These are phyloP conservation scores for Calonectria hawksworthii DNA, from an alignment of 2,329 filamentous ascomycete genomes.

Conservation along the genomic window DNA sequence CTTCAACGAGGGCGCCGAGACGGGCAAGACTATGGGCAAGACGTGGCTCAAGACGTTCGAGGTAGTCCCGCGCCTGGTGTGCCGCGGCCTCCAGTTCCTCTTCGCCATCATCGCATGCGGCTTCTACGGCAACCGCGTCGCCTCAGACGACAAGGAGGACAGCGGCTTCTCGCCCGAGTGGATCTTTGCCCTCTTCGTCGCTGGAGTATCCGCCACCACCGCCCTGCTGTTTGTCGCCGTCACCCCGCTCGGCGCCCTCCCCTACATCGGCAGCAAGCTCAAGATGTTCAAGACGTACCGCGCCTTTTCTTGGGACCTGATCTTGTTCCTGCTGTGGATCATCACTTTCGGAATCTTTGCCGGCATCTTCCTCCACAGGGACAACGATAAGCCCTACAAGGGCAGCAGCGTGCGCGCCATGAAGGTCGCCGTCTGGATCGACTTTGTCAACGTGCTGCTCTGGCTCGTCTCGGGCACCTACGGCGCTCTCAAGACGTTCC, in stretches of 20 bases:
- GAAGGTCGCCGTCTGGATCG: constrained; percentile 81
- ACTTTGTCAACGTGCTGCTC: constrained; percentile 75
- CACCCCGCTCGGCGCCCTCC: constrained; percentile 53
- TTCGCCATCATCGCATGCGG: constrained; percentile 78
- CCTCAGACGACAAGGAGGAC: constrained; percentile 54
- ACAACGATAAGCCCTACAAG: constrained; percentile 65
- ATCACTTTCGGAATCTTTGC: constrained; percentile 81
- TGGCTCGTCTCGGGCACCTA: constrained; percentile 69
- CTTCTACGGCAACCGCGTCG: constrained; percentile 74
- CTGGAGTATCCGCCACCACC: constrained; percentile 67
- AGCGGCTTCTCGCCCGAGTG: constrained; percentile 68
- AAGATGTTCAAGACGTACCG: constrained; percentile 57
- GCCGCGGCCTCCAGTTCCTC: constrained; percentile 78
- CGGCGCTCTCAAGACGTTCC: constrained; percentile 56
- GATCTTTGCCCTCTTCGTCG: constrained; percentile 74
- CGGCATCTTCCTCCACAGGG: constrained; percentile 74
- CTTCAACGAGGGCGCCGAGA: constrained; percentile 52
- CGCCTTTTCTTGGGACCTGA: constrained; percentile 60
- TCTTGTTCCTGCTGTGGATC: constrained; percentile 68
- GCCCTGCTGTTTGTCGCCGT: constrained; percentile 58
- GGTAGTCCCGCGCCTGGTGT: constrained; percentile 62
- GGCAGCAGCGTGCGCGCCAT: constrained; percentile 63
- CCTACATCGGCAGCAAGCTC: constrained; percentile 49
- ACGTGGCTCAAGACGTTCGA: constrained; percentile 62
- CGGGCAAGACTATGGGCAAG: constrained; percentile 59